Evolutionary conservation across 495 filamentous ascomycete genomes (phyloP).

Genomic region (Daldinia decipiens): DNA sequence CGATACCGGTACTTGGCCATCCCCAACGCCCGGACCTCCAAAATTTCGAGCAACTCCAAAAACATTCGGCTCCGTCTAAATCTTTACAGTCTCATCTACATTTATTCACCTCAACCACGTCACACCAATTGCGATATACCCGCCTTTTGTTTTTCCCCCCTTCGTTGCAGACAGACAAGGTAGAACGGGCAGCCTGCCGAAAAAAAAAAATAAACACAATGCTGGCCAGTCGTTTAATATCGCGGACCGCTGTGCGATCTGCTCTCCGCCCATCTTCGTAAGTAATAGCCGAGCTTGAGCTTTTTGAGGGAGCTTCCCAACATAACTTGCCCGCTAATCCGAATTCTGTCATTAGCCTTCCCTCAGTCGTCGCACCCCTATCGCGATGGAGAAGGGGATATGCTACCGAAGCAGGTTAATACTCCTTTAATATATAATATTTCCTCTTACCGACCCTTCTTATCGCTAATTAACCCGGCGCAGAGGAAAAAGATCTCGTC

Average conservation of each 20-base stretch:
- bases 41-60: constrained; percentile 39
- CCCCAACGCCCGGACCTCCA: constrained; percentile 38
- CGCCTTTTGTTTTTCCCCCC: constrained; percentile 21
- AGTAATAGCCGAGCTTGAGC: constrained; percentile 42
- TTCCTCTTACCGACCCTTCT: background rate
- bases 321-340: constrained; percentile 49
- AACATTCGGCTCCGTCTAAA: constrained; percentile 21
- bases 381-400: constrained; percentile 75
- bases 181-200: constrained; percentile 16
- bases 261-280: constrained; percentile 67
- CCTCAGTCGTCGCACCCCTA: constrained; percentile 65
- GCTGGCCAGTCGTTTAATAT: constrained; percentile 76
- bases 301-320: constrained; percentile 3
- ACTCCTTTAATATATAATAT: constrained; percentile 10
- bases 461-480: constrained; percentile 43
- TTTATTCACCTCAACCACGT: constrained; percentile 22
- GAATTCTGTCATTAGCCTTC: constrained; percentile 56
- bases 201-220: constrained; percentile 54
- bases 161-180: constrained; percentile 34
- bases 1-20: constrained; percentile 6
- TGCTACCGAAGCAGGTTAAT: constrained; percentile 82
- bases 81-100: constrained; percentile 18
- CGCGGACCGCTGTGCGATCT: constrained; percentile 72
- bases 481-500: constrained; percentile 90
- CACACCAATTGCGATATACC: constrained; percentile 40